phyloP scores from a whole-genome alignment of 129 eudicot genomes.

The Helianthus annuus region DNA sequence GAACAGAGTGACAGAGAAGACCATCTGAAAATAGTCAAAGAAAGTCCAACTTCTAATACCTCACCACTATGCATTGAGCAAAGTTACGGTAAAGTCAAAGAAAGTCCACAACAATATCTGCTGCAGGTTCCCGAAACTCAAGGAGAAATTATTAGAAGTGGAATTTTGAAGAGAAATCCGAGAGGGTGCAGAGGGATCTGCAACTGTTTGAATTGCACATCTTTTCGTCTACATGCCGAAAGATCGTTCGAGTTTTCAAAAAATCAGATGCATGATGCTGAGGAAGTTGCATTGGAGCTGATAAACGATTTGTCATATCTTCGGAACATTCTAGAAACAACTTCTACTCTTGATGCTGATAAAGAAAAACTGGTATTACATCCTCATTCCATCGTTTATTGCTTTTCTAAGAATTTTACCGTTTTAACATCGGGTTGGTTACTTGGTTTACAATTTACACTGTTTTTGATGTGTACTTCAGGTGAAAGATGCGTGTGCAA shows the following conservation, averaged over 20 bases:
- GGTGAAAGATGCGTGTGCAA: slow-evolving; percentile 43
- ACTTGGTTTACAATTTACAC: not conserved
- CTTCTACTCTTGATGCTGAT: slow-evolving; percentile 20
- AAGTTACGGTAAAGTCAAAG: slow-evolving; percentile 16
- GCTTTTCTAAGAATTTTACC: not conserved
- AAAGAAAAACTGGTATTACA: slow-evolving; percentile 31
- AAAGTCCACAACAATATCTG: slow-evolving; percentile 24
- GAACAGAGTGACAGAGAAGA: slow-evolving; percentile 13
- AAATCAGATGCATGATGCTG: slow-evolving; percentile 79
- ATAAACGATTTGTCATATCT: slow-evolving; percentile 51
- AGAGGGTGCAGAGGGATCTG: slow-evolving; percentile 81
- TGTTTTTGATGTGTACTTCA: not conserved
- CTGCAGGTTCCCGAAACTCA: slow-evolving; percentile 9
- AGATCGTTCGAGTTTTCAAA: slow-evolving; percentile 77
- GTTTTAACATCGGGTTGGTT: not conserved
- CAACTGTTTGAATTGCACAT: slow-evolving; percentile 67
- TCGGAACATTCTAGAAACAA: slow-evolving; percentile 45
- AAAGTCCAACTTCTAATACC: slow-evolving; percentile 19
- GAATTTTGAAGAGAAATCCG: slow-evolving; percentile 65
- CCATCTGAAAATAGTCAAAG: slow-evolving; percentile 15
- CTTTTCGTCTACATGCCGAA: slow-evolving; percentile 78
- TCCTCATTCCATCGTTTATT: not conserved
- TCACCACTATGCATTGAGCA: slow-evolving; percentile 17
- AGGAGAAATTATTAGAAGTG: slow-evolving; percentile 30
- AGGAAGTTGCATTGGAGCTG: slow-evolving; percentile 60